Evolutionary conservation across 352 stramenopile species (phyloP).

Genomic region (Pythium graminicola): DNA sequence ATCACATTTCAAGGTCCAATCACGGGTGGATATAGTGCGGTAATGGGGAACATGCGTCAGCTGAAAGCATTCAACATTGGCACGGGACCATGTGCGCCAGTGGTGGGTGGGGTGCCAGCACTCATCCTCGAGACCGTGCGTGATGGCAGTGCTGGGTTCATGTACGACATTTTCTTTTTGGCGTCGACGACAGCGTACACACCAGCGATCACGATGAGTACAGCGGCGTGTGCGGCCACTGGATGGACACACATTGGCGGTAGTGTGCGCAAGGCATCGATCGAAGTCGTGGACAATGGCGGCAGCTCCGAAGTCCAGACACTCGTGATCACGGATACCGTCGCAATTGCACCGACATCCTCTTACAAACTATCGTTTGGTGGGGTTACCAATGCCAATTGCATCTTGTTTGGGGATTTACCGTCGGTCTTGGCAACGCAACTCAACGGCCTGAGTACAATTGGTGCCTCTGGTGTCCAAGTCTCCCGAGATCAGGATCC

Average conservation of each 20-base stretch:
- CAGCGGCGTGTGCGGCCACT: constrained; percentile 13
- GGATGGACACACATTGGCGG: constrained; percentile 31
- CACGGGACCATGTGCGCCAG: constrained; percentile 29
- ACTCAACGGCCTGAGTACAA: constrained; percentile 28
- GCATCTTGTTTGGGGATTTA: constrained; percentile 31
- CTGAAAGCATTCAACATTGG: constrained; percentile 52
- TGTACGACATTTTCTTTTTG: constrained; percentile 78
- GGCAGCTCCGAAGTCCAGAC: constrained; percentile 59
- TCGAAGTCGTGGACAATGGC: constrained; percentile 42
- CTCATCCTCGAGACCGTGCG: constrained; percentile 66
- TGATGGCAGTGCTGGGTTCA: constrained; percentile 45
- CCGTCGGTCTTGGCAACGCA: constrained; percentile 21
- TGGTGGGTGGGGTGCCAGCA: constrained; percentile 39
- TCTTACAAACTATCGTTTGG: constrained; percentile 52
- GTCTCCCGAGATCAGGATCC: constrained; percentile 43
- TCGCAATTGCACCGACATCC: constrained; percentile 13
- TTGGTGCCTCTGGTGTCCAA: constrained; percentile 33
- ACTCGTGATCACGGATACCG: constrained; percentile 34
- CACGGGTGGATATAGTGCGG: constrained; percentile 41
- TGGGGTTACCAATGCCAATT: constrained; percentile 29
- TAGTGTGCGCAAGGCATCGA: constrained; percentile 34
- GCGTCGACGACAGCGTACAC: constrained; percentile 32
- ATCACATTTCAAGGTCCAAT: constrained; percentile 59
- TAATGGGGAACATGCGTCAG: constrained; percentile 49
- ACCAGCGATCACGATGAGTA: constrained; percentile 31